A percentile compares a stretch with the other conserved stretches of the same genome.
Conservation (phyloP, 805 yeast genomes). For the Wickerhamiella alocasiicola region DNA sequence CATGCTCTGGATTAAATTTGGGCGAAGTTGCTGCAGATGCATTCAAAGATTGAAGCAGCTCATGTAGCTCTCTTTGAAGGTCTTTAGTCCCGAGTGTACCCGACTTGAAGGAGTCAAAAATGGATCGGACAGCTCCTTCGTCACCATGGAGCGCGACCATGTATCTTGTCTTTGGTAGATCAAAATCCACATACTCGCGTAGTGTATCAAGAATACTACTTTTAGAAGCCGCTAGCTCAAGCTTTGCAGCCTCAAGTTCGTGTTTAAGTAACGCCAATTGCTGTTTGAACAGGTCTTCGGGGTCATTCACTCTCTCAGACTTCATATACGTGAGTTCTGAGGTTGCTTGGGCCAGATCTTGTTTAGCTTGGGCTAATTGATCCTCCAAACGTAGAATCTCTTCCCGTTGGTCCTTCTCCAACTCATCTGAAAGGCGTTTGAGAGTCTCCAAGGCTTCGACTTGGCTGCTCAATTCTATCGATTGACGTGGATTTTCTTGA, state of each 20-base stretch:
- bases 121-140: not conserved
- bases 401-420: slow-evolving; percentile 35
- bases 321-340: not conserved
- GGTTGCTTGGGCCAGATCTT: not conserved
- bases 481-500: slow-evolving; percentile 26
- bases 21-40: not conserved
- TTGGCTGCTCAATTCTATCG: slow-evolving; percentile 30
- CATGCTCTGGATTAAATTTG: slow-evolving; percentile 1
- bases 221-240: slow-evolving; percentile 4
- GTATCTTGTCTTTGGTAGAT: not conserved
- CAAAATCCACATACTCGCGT: not conserved
- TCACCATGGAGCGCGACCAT: not conserved
- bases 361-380: slow-evolving; percentile 27
- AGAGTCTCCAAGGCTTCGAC: slow-evolving; percentile 42
- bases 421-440: slow-evolving; percentile 39
- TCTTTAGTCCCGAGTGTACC: slow-evolving; percentile 5
- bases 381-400: slow-evolving; percentile 33
- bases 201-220: slow-evolving; percentile 1
- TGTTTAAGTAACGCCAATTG: not conserved
- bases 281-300: slow-evolving; percentile 15
- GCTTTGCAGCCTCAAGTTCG: slow-evolving; percentile 8
- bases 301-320: slow-evolving; percentile 14
- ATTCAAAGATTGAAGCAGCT: not conserved
- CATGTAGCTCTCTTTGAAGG: not conserved
- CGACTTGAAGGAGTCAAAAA: slow-evolving; percentile 9